Conservation (phyloP, 108 stramenopile genomes). For the Pseudonitzschia multistriata region DNA sequence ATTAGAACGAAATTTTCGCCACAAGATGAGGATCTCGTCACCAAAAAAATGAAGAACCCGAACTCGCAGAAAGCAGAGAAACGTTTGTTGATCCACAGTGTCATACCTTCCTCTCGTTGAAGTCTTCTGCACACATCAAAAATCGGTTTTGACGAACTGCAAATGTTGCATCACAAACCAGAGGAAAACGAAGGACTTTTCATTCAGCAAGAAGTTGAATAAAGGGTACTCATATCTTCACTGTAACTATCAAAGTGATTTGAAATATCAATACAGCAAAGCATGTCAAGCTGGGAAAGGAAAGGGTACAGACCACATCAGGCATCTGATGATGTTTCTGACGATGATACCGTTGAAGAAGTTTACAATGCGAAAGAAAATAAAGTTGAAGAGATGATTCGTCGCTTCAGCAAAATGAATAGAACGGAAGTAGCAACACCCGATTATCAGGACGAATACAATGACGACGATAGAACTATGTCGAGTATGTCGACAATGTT, state of each 20-base stretch:
- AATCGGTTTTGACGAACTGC: no score
- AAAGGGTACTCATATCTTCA: no score
- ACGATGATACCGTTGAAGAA: neutral
- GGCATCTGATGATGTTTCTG: neutral
- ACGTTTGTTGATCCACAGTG: no score
- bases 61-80: no score
- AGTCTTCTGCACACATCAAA: no score
- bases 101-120: no score
- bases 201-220: no score
- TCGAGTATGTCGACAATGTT: slow-evolving; percentile 11
- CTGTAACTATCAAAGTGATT: no score
- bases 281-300: neutral
- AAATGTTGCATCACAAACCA: neutral
- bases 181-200: no score
- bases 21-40: no score
- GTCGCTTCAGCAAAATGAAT: neutral
- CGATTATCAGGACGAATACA: neutral
- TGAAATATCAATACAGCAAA: neutral
- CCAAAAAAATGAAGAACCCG: no score
- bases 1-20: no score
- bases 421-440: neutral
- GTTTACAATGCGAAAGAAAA: neutral
- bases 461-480: neutral
- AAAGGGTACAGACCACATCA: neutral
- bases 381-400: neutral